phyloP scores from a whole-genome alignment of 2,329 filamentous ascomycete species.

The Alternaria metachromatica region DNA sequence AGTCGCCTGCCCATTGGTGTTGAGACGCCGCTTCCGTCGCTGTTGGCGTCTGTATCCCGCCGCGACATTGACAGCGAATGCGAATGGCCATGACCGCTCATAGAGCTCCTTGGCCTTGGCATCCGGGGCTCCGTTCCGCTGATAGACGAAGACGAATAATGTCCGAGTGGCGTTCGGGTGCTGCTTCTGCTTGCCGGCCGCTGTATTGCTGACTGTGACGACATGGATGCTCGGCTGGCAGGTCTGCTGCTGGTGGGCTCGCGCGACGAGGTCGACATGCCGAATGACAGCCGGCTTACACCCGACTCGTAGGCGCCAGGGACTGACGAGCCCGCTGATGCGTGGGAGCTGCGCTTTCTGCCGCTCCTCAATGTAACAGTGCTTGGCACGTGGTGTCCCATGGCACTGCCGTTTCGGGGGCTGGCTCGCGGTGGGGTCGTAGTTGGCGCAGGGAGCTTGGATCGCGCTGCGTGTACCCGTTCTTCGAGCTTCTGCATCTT shows the following conservation, averaged over 20 bases:
- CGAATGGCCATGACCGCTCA: slow-evolving; percentile 58
- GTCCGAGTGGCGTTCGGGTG: slow-evolving; percentile 68
- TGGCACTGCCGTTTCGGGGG: slow-evolving; percentile 66
- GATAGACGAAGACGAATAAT: slow-evolving; percentile 58
- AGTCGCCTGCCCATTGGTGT: slow-evolving; percentile 56
- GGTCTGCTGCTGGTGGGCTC: slow-evolving; percentile 63
- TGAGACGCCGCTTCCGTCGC: slow-evolving; percentile 44
- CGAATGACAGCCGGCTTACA: slow-evolving; percentile 59
- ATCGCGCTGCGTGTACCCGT: slow-evolving; percentile 87
- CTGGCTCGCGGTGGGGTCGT: slow-evolving; percentile 80
- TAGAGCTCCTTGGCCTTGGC: slow-evolving; percentile 71
- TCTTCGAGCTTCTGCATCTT: slow-evolving; percentile 98
- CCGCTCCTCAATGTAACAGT: slow-evolving; percentile 69
- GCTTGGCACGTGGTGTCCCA: slow-evolving; percentile 57
- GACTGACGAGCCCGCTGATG: slow-evolving; percentile 50
- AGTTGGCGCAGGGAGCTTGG: slow-evolving; percentile 84
- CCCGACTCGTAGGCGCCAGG: slow-evolving; percentile 33
- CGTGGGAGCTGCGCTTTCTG: slow-evolving; percentile 69
- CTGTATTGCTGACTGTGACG: slow-evolving; percentile 29
- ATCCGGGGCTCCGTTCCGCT: slow-evolving; percentile 52
- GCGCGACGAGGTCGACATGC: slow-evolving; percentile 44
- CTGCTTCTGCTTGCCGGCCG: slow-evolving; percentile 70
- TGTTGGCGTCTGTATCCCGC: slow-evolving; percentile 58
- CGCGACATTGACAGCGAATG: slow-evolving; percentile 41
- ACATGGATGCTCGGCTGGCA: slow-evolving; percentile 68